Evolutionary conservation across 1,284 basidiomycete genomes (phyloP), one percentile per base, ranked within the genome.

Genomic region (Naganishia sp.): DNA sequence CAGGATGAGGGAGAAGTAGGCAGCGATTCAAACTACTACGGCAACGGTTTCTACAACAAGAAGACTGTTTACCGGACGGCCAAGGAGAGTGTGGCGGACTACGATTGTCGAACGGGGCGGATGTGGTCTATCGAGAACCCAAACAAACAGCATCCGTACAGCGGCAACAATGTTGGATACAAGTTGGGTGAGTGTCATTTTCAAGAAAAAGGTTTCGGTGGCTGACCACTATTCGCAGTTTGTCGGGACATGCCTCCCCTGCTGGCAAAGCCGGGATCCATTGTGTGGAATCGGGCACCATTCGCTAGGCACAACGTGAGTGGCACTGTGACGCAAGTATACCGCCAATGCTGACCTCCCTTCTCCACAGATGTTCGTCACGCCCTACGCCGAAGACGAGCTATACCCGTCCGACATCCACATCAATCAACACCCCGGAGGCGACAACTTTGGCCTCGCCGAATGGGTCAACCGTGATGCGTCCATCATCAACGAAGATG

Each of bases 321-420:
- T 51, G 2, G 2, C 3, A 18, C 5, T 25, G 18, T 46, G 4
- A 7, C 43, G 6, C 43, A 6, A 10, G 15, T 11, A 13, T 10
- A 17, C 11, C 6, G 39, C 13, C 9, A 17, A 25, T 18, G 41
- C 31, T 42, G 11, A 50, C 32, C 1, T 42, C n/a, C 39, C 32
- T 13, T 45, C 39, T 18, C 2, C 39, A 28, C 28, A 65, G 63
- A 65, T 65, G 53, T 65, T 65, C 72, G 72, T 74, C 17, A 72
- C 71, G 0, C 74, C 76, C 4, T 79, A 80, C 70, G 84, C 82
- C 67, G 86, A 87, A 21, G 82, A 84, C n/a, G 83, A 90, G 73
- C 85, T 92, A 81, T 94, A 89, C 86, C 91, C 92, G 10, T 85
- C 88, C 67, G 92, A 92, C 61, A 89, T 88, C 78, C 92, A 90